Conservation (phyloP, 768 basidiomycete species). For the Lactarius deliciosus region DNA sequence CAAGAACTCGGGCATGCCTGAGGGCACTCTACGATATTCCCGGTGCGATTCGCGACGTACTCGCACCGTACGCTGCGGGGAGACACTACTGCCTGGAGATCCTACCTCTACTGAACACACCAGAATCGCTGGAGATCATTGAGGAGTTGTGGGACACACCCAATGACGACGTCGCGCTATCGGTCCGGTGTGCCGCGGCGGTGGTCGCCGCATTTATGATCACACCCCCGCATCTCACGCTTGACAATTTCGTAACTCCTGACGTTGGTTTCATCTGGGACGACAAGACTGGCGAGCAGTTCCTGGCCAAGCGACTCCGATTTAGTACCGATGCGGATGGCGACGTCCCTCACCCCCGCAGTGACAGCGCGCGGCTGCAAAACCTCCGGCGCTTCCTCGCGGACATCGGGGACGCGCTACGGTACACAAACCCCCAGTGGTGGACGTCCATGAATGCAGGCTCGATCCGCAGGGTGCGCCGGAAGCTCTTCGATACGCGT, state of each 20-base stretch:
- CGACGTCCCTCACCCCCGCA: too few relatives aligned
- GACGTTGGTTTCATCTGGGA: too few relatives aligned
- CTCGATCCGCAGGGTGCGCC: not conserved
- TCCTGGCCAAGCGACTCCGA: too few relatives aligned
- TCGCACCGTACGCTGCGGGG: not conserved
- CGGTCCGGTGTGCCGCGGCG: not conserved
- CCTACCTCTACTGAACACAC: not conserved
- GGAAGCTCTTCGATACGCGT: not conserved
- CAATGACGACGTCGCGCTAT: not conserved
- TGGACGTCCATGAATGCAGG: not conserved
- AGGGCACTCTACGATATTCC: conserved; percentile 1
- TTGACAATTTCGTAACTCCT: too few relatives aligned
- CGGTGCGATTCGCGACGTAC: not conserved
- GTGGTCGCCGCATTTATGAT: too few relatives aligned
- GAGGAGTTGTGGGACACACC: not conserved
- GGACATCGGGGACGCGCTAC: too few relatives aligned
- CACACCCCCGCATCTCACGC: too few relatives aligned
- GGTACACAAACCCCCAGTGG: too few relatives aligned
- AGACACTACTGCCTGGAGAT: not conserved
- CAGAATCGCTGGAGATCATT: not conserved
- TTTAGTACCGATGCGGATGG: too few relatives aligned
- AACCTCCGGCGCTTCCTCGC: too few relatives aligned
- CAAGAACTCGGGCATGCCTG: not conserved
- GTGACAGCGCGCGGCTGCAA: too few relatives aligned
- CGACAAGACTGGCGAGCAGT: not conserved